These are phyloP conservation scores for Ophiocytium majus DNA, from an alignment of 352 stramenopile genomes.

Conservation along the genomic window DNA sequence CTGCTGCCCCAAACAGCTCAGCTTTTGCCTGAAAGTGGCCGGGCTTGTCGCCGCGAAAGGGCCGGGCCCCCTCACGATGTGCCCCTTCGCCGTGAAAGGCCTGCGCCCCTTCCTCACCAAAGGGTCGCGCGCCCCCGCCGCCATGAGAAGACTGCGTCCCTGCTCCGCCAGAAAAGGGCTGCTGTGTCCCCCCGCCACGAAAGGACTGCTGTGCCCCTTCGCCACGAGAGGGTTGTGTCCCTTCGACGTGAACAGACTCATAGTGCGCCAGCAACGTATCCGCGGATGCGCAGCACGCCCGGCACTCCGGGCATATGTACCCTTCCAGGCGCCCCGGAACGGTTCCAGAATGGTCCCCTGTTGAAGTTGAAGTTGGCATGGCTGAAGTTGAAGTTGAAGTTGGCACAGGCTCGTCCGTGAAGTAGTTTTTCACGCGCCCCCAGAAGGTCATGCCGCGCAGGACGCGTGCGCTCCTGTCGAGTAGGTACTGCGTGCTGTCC, in stretches of 20 bases:
- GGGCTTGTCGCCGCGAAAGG: no score
- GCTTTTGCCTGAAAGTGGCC: no score
- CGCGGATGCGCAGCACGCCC: constrained; percentile 23
- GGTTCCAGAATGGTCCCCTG: neutral
- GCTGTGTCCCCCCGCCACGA: neutral
- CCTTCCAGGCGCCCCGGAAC: constrained; percentile 34
- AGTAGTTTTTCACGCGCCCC: constrained; percentile 51
- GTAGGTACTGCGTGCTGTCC: constrained; percentile 50
- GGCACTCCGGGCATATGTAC: constrained; percentile 55
- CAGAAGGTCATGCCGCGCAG: constrained; percentile 55
- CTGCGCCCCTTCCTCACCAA: neutral
- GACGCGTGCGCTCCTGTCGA: constrained; percentile 51
- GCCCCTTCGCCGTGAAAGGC: neutral
- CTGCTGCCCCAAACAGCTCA: neutral
- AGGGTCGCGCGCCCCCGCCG: neutral
- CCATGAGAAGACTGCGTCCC: neutral
- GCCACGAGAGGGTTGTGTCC: neutral
- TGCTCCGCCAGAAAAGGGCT: neutral
- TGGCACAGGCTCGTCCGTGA: constrained; percentile 49
- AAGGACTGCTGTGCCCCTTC: neutral
- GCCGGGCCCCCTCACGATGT: no score
- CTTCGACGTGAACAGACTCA: neutral
- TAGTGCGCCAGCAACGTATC: constrained; percentile 40
- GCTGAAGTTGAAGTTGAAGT: constrained; percentile 21
- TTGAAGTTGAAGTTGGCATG: neutral